Percentiles rank a stretch among this genome's conserved stretches.
These are phyloP conservation scores for Aeschynomene evenia DNA, from an alignment of 306 rosid genomes.

Conservation along the genomic window DNA sequence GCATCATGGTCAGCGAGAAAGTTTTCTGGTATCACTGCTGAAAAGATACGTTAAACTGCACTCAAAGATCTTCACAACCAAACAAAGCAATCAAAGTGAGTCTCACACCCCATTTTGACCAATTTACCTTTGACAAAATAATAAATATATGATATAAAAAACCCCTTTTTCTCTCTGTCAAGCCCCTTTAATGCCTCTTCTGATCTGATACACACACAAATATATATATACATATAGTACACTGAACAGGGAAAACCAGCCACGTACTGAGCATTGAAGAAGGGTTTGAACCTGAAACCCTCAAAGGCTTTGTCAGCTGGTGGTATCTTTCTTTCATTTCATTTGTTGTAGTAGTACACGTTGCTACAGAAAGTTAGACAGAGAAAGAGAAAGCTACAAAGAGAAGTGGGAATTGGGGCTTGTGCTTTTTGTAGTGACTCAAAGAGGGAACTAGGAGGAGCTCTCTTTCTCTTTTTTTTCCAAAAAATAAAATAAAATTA, in stretches of 20 bases:
- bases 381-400: neutral
- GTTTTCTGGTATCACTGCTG: conserved; percentile 40
- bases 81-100: conserved; percentile 38
- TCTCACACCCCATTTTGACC: conserved; percentile 37
- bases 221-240: conserved; percentile 21
- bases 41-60: conserved; percentile 38
- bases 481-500: no score
- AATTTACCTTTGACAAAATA: conserved; percentile 38
- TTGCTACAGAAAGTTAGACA: conserved; percentile 40
- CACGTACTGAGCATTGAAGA: conserved; percentile 1
- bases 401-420: conserved; percentile 1
- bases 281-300: conserved; percentile 34
- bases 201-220: no score
- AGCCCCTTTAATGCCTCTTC: conserved; percentile 28
- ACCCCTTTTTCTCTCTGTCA: conserved; percentile 30
- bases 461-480: conserved; percentile 34
- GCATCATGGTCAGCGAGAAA: conserved; percentile 36
- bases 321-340: conserved; percentile 51
- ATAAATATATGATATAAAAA: conserved; percentile 36
- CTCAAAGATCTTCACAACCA: conserved; percentile 39
- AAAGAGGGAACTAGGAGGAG: conserved; percentile 34
- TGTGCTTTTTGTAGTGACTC: neutral
- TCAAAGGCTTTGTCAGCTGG: conserved; percentile 55
- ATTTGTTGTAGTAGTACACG: conserved; percentile 56
- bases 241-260: neutral